Evolutionary conservation across 495 filamentous ascomycete species (phyloP), one percentile per base, ranked within the genome.

Genomic region (Penicillium fimorum): DNA sequence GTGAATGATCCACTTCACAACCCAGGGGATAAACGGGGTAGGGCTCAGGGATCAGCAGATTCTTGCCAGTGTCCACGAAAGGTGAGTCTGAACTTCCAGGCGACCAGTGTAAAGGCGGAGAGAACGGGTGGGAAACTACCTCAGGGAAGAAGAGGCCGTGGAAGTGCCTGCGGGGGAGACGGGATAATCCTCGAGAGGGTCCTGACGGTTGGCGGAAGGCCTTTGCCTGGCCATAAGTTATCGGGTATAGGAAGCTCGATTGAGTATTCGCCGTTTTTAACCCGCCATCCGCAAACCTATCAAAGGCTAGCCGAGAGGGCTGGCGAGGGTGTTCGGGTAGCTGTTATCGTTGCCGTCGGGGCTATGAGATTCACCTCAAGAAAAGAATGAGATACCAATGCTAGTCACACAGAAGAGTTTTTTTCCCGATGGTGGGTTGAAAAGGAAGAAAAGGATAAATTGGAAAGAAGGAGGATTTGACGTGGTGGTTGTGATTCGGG

Each of bases 211-310:
- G 69, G 65, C 58, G 65, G 66, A 70, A 65, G 73, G 70, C 71
- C 72, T 75, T 75, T 73, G 73, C 61, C 73, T 79, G 73, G 76
- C 76, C 76, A 79, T 79, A 79, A 74, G 76, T 77, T 72, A 70
- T 67, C 68, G 62, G 70, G 59, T 76, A 65, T 64, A 56, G 62
- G 63, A 59, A 66, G 65, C 62, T 71, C 37, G 62, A 65, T 70
- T 60, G 55, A 56, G 68, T 68, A 56, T 61, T 67, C 66, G 67
- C 74, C 69, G 70, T 46, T 63, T 52, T 73, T 67, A 76, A 70
- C 70, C 74, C 74, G 78, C 78, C 78, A 81, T 80, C 62, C 73
- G 75, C 68, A 68, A 55, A 66, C 69, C 61, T 63, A 38, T 52
- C 38, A 17, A 55, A 47, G 41, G 47, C 54, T 57, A 62, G 64